A percentile compares a stretch with the other conserved stretches of the same genome.
Conservation (phyloP, 169 alveolate species). For the Plasmodium sp. region DNA sequence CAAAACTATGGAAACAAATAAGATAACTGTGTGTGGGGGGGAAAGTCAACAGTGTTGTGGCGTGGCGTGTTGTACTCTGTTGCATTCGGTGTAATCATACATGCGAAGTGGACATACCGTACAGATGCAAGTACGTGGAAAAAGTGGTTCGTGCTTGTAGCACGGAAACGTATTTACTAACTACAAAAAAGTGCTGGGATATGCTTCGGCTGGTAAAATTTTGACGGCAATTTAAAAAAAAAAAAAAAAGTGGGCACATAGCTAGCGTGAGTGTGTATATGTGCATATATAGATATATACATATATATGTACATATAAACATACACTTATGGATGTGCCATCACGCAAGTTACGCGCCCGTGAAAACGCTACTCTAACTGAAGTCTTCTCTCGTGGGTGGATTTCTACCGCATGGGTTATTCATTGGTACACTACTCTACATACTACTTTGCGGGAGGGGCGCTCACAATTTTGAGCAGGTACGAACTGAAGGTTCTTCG, state of each 20-base stretch:
- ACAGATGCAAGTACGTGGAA: neutral
- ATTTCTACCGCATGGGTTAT: neutral
- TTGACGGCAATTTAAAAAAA: neutral
- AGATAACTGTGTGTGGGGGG: neutral
- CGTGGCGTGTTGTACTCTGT: neutral
- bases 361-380: neutral
- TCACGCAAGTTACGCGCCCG: neutral
- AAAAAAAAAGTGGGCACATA: neutral
- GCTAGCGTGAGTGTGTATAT: neutral
- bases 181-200: neutral
- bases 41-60: neutral
- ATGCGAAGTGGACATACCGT: neutral
- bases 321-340: neutral
- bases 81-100: neutral
- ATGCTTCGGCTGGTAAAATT: neutral
- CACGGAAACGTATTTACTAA: neutral
- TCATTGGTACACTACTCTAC: neutral
- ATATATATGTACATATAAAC: neutral
- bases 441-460: neutral
- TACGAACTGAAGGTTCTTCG: neutral
- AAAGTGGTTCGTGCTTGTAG: neutral
- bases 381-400: neutral
- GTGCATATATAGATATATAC: neutral
- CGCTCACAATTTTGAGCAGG: neutral
- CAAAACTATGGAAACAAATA: conserved; percentile 1